Base-by-base conservation (phyloP, 306 rosid species). In the Gastrolobium villosum region DNA sequence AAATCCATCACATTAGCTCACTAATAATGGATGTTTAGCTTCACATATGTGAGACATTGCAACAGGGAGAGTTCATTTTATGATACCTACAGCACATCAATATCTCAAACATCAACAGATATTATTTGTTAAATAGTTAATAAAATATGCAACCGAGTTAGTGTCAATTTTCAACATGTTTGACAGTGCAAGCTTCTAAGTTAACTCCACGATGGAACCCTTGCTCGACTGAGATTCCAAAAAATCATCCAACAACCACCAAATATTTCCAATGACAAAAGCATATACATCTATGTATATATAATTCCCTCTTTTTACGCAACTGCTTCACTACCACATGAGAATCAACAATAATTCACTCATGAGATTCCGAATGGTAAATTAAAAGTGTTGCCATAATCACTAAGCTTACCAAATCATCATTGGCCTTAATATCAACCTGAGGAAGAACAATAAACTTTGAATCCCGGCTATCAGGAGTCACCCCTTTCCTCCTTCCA, bases 401-500 rank as follows among this genome's bases (percentile, higher is more conserved):
- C 65, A 49, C 66, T 7, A 72, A 74, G 60, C 93, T 88, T 79
- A 95, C 99, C 97, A 93, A 84, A 70, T 96, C 99, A 81, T 96
- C 98, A 71, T 84, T 84, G 60, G 96, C 96, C 85, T 96, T 96
- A 66, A 88, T 76, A 75, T 96, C 99, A 87, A 96, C 90, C 79
- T 91, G 94, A 10, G 98, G 99, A 84, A 96, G 99, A 81, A 81
- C 88, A 83, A 88, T 59, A 45, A 93, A 89, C 57, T 84, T 82
- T 4, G 99, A 91, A 76, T 91, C 91, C 56, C 96, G 83, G 80
- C 90, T 87, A 46, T 91, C 92, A 77, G 90, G 90, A 64, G 91
- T 93, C 4, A 65, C 81, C 2, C 62, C 83, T 69, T 87, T 91
- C 85, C 86, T 90, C 80, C 92, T 88, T 59, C 97, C 92, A 60